Evolutionary conservation across 257 asterid species (phyloP).

Genomic region (Verbascum thapsus): DNA sequence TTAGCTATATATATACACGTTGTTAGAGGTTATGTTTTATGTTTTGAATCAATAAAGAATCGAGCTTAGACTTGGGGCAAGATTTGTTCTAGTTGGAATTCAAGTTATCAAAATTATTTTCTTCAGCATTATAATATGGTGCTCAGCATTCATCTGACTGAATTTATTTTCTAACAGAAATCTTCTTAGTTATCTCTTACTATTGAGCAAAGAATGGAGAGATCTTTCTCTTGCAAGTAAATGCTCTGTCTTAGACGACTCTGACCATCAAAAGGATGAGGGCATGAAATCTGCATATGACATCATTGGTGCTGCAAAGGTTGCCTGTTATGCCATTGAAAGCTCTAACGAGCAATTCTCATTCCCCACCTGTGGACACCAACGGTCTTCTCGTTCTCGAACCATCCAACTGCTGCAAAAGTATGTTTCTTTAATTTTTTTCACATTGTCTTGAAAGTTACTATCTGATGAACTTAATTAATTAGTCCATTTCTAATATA

Average conservation of each 20-base stretch:
- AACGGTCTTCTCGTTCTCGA: slow-evolving; percentile 41
- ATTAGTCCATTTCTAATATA: too few species aligned
- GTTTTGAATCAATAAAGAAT: too few species aligned
- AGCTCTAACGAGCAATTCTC: slow-evolving; percentile 37
- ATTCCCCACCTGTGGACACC: slow-evolving; percentile 52
- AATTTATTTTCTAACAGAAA: slow-evolving; percentile 55
- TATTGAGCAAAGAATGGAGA: slow-evolving; percentile 70
- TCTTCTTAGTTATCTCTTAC: slow-evolving; percentile 74
- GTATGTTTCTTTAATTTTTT: slow-evolving; percentile 39
- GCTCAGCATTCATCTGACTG: slow-evolving; percentile 30
- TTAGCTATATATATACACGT: too few species aligned
- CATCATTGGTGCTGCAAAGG: slow-evolving; percentile 80
- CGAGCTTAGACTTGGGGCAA: too few species aligned
- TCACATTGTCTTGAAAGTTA: not conserved
- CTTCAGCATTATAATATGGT: slow-evolving; percentile 17
- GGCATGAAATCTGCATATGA: slow-evolving; percentile 62
- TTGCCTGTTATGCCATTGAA: slow-evolving; percentile 67
- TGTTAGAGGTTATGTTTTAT: too few species aligned
- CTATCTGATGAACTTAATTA: not conserved
- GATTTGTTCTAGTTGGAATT: too few species aligned
- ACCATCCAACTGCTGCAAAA: slow-evolving; percentile 64
- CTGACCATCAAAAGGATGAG: slow-evolving; percentile 47
- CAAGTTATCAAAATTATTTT: too few species aligned
- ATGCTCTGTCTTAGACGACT: slow-evolving; percentile 56
- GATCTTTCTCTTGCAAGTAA: slow-evolving; percentile 64